Conservation (phyloP, 1,284 basidiomycete species). For the Moniliella sp. region DNA sequence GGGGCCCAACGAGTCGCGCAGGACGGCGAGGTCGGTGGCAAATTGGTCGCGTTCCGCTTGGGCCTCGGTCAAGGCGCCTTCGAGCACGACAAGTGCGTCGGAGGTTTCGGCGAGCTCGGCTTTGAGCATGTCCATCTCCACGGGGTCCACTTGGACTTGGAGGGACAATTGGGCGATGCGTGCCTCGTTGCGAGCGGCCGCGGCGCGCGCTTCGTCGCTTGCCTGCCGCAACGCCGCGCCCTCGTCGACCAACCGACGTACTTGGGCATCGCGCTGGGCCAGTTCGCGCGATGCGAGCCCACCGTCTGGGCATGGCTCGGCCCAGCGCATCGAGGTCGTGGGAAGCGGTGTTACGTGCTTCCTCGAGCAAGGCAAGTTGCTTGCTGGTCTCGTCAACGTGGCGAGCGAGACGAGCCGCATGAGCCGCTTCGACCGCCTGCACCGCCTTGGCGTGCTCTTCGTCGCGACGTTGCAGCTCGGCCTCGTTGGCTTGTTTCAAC, state of each 20-base stretch:
- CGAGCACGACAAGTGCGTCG: conserved; percentile 30
- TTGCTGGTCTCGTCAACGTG: conserved; percentile 5
- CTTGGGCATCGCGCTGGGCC: neutral
- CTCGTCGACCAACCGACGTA: neutral
- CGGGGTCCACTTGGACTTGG: conserved; percentile 11
- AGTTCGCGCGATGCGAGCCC: neutral
- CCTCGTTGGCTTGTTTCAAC: too few relatives aligned
- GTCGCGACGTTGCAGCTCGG: too few relatives aligned
- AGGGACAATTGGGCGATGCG: neutral
- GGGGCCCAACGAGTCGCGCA: neutral
- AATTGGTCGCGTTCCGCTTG: conserved; percentile 29
- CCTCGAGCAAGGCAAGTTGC: conserved; percentile 7
- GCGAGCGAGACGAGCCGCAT: conserved; percentile 7
- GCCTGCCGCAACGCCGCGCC: conserved; percentile 4
- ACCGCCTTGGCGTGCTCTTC: conserved; percentile 1
- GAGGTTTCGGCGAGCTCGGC: conserved; percentile 31
- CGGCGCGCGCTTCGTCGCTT: conserved; percentile 8
- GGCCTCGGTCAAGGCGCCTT: conserved; percentile 30
- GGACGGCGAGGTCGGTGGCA: neutral
- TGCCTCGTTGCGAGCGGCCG: neutral
- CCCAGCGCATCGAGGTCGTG: conserved; percentile 12
- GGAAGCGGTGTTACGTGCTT: conserved; percentile 8
- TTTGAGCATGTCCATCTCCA: conserved; percentile 49
- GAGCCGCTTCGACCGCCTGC: conserved; percentile 7
- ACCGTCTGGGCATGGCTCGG: neutral